Evolutionary conservation across 225 moss, liverwort and hornwort genomes (phyloP), one percentile per base, ranked within the genome.

Genomic region (Antitrichia curtipendula): DNA sequence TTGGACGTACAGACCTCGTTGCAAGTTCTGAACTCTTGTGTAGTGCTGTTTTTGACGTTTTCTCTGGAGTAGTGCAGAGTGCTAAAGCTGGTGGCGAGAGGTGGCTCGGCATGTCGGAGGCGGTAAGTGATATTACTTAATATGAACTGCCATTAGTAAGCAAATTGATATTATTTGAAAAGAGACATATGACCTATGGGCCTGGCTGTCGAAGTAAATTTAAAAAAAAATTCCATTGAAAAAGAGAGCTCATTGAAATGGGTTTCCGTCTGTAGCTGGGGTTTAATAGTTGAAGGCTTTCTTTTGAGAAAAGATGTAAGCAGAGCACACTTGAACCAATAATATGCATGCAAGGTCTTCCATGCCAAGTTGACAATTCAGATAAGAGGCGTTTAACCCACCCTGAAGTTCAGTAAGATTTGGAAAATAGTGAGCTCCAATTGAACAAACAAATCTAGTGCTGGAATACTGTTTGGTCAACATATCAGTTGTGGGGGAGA

Each of bases 71-170:
- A n/a, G 79, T 89, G 87, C 92, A 93, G 92, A 89, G 89, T 69
- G 93, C 91, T 22, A 95, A 93, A 90, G 92, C 92, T 89, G 94
- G 92, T 77, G 94, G 92, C 73, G 90, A 89, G 87, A 95, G 87
- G 82, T 95, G 94, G 94, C 52, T 92, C 54, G 47, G 88, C 84
- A 78, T 95, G 92, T 91, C 94, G 71, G 93, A 93, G 68, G 91
- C 91, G 92, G 94, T 92, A 32, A 76, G 90, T 88, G 29, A 50
- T 66, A 45, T 69, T 76, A 41, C 49, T 80, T 59, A 13, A 32
- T 18, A 62, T 47, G 63, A 23, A 36, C 28, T 60, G 50, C 34
- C 66, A 22, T 74, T 31, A 24, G 25, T 68, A 69, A 41, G 22
- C 25, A 41, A 75, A 8, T 49, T 32, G 45, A 73, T 50, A 59